Evolutionary conservation across 2,329 filamentous ascomycete species (phyloP).

Genomic region (Arthrobotrys iridis): DNA sequence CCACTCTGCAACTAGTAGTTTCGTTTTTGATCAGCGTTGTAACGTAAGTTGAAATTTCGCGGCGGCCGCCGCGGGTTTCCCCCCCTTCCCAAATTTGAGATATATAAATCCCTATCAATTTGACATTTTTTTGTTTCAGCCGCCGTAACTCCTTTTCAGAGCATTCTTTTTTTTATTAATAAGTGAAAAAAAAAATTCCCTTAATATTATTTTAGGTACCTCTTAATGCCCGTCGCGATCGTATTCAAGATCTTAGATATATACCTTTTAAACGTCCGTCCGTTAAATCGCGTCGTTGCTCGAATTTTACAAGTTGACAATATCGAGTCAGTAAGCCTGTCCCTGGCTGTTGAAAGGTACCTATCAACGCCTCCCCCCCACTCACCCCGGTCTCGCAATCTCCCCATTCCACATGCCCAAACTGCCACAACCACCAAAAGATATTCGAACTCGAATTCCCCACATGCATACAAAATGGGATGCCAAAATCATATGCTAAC

Average conservation of each 20-base stretch:
- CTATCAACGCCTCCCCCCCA: too few relatives aligned
- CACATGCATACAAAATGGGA: neutral
- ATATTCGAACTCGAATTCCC: too few relatives aligned
- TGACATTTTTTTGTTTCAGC: neutral
- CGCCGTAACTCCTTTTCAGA: neutral
- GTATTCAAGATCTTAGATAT: conserved; percentile 17
- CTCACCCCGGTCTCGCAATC: neutral
- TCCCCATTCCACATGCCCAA: neutral
- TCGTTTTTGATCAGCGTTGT: conserved; percentile 18
- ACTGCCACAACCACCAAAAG: neutral
- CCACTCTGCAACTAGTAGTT: conserved; percentile 6
- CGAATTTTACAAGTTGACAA: conserved; percentile 29
- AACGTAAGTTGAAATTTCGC: conserved; percentile 31
- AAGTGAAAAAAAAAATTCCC: neutral
- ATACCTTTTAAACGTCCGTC: conserved; percentile 7
- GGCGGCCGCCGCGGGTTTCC: too few relatives aligned
- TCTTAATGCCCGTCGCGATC: conserved; percentile 30
- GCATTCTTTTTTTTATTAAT: neutral
- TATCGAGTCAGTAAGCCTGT: conserved; percentile 17
- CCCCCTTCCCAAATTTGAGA: too few relatives aligned
- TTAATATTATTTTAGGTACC: conserved; percentile 12
- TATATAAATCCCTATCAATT: conserved; percentile 32
- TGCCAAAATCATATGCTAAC: neutral
- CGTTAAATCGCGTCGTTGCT: conserved; percentile 16
- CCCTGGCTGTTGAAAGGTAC: conserved; percentile 32